Conservation (phyloP, 192 early-diverging fungal species). For the Mortierella antarctica region DNA sequence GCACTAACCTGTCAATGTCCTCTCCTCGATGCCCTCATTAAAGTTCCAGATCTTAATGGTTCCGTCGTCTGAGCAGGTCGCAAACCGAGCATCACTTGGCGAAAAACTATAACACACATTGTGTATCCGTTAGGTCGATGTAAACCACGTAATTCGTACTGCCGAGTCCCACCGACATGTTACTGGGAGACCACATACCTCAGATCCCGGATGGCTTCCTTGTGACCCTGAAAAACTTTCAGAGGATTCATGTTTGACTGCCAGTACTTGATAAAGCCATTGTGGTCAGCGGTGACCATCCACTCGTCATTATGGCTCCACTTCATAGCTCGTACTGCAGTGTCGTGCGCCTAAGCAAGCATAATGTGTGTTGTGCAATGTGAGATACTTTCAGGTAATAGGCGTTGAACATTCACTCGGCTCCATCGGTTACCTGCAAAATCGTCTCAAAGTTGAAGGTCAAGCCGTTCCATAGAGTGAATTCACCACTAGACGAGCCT, state of each 20-base stretch:
- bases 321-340: conserved; percentile 93
- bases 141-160: no score
- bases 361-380: neutral
- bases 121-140: no score
- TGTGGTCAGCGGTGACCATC: conserved; percentile 94
- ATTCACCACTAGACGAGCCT: conserved; percentile 92
- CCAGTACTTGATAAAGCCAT: conserved; percentile 97
- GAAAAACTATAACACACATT: conserved; percentile 72
- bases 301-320: conserved; percentile 97
- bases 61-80: conserved; percentile 94
- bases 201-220: conserved; percentile 89
- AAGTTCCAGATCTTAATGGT: conserved; percentile 98
- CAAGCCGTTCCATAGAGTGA: conserved; percentile 97
- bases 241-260: conserved; percentile 95
- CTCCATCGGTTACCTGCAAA: conserved; percentile 69
- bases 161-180: no score
- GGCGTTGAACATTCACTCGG: neutral
- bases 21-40: conserved; percentile 83
- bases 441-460: conserved; percentile 99
- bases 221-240: conserved; percentile 88
- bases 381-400: neutral
- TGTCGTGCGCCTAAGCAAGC: conserved; percentile 83
- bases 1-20: conserved; percentile 66
- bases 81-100: conserved; percentile 93
- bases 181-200: conserved; percentile 52